These are phyloP conservation scores for Penicillium freii DNA, from an alignment of 2,329 filamentous ascomycete species.

Conservation along the genomic window DNA sequence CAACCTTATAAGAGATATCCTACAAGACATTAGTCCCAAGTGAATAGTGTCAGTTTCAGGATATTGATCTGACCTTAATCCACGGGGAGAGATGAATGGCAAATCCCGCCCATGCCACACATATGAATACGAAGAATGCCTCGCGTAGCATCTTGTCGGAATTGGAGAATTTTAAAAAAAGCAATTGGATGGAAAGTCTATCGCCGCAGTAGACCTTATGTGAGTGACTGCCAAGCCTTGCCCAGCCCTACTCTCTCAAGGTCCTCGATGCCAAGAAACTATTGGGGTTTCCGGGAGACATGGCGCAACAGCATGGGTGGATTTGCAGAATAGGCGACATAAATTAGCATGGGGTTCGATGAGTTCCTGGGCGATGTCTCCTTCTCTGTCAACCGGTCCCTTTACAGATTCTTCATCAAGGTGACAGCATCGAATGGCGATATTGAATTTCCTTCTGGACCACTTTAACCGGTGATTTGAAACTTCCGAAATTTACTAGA, in stretches of 20 bases:
- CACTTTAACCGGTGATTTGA: not conserved
- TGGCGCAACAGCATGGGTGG: not conserved
- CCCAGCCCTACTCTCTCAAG: not conserved
- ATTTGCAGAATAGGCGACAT: not conserved
- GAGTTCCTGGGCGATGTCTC: not conserved
- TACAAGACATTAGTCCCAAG: not conserved
- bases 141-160: not conserved
- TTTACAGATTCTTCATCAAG: not conserved
- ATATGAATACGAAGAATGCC: not conserved
- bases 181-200: not conserved
- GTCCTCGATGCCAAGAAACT: slow-evolving; percentile 9
- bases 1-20: not conserved
- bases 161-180: not conserved
- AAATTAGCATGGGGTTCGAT: too few relatives aligned
- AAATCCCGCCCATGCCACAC: slow-evolving; percentile 2
- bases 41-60: too few relatives aligned
- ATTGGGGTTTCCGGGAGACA: not conserved
- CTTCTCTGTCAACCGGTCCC: not conserved
- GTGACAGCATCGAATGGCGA: not conserved
- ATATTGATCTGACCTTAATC: not conserved
- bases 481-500: not conserved
- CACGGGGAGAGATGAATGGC: not conserved
- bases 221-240: not conserved
- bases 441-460: not conserved
- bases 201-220: not conserved